Percentiles rank a stretch among this genome's conserved stretches.
These are phyloP conservation scores for Penicillium nordicum DNA, from an alignment of 2,329 filamentous ascomycete species.

Conservation along the genomic window DNA sequence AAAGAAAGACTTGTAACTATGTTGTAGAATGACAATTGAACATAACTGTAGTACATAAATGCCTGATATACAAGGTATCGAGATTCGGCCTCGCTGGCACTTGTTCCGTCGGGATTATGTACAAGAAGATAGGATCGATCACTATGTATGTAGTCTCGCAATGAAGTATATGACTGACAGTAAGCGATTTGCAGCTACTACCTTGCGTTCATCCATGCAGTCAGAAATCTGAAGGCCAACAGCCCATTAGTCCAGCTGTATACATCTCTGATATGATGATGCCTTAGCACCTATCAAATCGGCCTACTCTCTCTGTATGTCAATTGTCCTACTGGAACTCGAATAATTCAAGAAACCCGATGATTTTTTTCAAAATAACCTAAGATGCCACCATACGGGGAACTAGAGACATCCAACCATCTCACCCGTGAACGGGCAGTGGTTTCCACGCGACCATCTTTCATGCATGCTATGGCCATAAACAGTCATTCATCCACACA, in stretches of 20 bases:
- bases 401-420: slow-evolving; percentile 41
- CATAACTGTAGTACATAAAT: neutral
- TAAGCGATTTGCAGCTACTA: neutral
- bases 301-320: neutral
- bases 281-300: neutral
- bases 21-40: neutral
- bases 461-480: slow-evolving; percentile 43
- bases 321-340: slow-evolving; percentile 9
- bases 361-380: slow-evolving; percentile 41
- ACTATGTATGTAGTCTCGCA: neutral
- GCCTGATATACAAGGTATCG: neutral
- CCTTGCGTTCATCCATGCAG: neutral
- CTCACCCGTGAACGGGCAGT: slow-evolving; percentile 33
- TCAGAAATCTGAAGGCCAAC: neutral
- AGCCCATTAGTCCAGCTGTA: neutral
- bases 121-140: neutral
- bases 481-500: slow-evolving; percentile 44
- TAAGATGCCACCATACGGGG: slow-evolving; percentile 39
- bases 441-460: slow-evolving; percentile 36
- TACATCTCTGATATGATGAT: neutral
- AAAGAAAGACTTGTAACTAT: neutral
- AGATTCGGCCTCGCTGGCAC: neutral
- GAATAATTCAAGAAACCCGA: slow-evolving; percentile 30
- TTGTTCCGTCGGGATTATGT: neutral
- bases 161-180: neutral